Base-by-base conservation (phyloP, 257 asterid genomes). In the Solanum medicagineum region DNA sequence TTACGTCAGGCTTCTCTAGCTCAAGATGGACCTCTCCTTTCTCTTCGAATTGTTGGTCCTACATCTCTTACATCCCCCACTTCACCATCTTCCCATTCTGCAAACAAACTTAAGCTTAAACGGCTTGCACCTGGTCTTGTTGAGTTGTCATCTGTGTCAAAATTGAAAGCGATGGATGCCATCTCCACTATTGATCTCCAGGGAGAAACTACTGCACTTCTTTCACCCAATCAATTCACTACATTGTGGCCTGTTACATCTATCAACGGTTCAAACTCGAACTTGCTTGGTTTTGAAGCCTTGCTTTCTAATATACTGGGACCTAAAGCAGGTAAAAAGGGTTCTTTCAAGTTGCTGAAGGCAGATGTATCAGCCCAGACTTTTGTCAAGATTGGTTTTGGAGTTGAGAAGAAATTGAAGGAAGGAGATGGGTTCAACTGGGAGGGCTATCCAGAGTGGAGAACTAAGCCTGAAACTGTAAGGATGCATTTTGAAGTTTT, bases 81-180 rank as follows among this genome's bases (percentile, higher is more conserved):
- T 79, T 70, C 98, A 16, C 77, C 97, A 51, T 88, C 98, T 16
- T 86, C 94, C 17, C 88, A 93, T 60, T 87, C 97, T 55, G 80
- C 55, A 10, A 94, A 90, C 89, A 87, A 88, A 85, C 98, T 96
- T 86, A 96, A 95, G 92, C 93, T 97, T 49, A 97, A 93, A 91
- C 96, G 98, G 81, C 97, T 97, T 3, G 98, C 99, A 14, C 99
- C 99, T 29, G 99, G 99, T 81, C 92, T 95, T 1, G 99, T 97
- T 69, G 99, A 97, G 92, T 88, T 97, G 69, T 97, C 97, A 66
- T 92, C 97, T 29, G 94, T 93, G 47, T 91, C 98, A 14, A 97
- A 92, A 73, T 86, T 84, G 81, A 92, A 87, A 86, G 42, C 91
- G 24, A 24, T 74, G 81, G 89, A 86, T 13, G 85, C 92, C 7